These are phyloP conservation scores for Salix brachista DNA, from an alignment of 345 rosid genomes.

Conservation along the genomic window DNA sequence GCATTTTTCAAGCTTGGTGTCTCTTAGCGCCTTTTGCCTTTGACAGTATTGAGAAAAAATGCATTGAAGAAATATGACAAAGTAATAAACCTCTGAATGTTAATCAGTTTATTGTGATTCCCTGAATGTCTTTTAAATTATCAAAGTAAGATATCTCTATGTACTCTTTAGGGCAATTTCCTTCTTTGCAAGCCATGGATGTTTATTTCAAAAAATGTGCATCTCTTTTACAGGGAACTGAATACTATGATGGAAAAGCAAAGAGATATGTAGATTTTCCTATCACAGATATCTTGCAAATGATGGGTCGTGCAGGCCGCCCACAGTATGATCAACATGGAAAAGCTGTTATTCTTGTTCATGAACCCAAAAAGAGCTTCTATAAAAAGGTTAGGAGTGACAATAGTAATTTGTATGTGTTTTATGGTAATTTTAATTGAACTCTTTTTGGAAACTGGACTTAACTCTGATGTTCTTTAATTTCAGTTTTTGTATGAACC, in stretches of 20 bases:
- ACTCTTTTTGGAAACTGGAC: conserved; percentile 4
- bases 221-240: conserved; percentile 68
- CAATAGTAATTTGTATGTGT: background rate
- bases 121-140: background rate
- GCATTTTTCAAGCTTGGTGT: too few species aligned
- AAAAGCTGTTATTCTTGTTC: conserved; percentile 97
- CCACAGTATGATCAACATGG: conserved; percentile 99
- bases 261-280: conserved; percentile 96
- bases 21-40: too few species aligned
- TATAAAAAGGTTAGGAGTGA: conserved; percentile 69
- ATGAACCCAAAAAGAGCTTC: conserved; percentile 97
- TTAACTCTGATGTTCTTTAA: conserved; percentile 12
- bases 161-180: background rate
- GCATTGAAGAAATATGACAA: background rate
- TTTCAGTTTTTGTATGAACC: conserved; percentile 96
- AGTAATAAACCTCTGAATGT: background rate
- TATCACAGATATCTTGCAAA: conserved; percentile 95
- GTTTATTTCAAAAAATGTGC: background rate
- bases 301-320: conserved; percentile 99
- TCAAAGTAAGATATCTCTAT: background rate
- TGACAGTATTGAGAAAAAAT: background rate
- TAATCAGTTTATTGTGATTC: background rate
- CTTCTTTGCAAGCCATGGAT: background rate
- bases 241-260: conserved; percentile 89
- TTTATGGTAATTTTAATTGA: conserved; percentile 10